phyloP scores from a whole-genome alignment of 257 asterid species.

The Echites panduratus region DNA sequence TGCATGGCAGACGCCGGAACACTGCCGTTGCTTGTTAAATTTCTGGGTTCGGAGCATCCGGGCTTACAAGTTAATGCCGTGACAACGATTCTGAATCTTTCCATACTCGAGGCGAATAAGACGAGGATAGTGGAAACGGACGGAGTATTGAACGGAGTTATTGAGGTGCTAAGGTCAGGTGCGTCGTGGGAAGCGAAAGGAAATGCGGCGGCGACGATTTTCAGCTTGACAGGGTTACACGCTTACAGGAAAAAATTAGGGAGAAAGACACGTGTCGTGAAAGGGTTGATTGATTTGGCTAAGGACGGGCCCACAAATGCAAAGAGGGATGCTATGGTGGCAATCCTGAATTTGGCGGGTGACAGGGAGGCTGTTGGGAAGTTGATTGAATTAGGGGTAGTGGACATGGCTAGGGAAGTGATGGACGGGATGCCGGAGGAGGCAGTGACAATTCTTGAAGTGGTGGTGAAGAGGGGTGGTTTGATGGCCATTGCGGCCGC shows the following conservation, averaged over 20 bases:
- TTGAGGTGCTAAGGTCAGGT: constrained; percentile 72
- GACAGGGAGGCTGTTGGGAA: constrained; percentile 67
- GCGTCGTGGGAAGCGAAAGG: constrained; percentile 93
- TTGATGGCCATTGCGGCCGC: constrained; percentile 52
- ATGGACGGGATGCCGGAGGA: constrained; percentile 60
- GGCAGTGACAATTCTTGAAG: constrained; percentile 67
- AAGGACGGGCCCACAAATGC: constrained; percentile 51
- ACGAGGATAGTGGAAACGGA: constrained; percentile 66
- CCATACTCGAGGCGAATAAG: constrained; percentile 77
- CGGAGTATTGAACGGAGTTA: constrained; percentile 60
- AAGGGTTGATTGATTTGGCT: constrained; percentile 59
- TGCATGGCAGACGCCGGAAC: constrained; percentile 86
- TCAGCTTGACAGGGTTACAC: constrained; percentile 59
- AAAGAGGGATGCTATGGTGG: constrained; percentile 73
- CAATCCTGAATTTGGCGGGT: constrained; percentile 67
- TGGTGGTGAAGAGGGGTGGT: constrained; percentile 79
- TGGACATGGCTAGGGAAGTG: constrained; percentile 51
- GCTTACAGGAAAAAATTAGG: constrained; percentile 56
- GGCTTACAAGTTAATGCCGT: constrained; percentile 74
- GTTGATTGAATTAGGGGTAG: constrained; percentile 67
- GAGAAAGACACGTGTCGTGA: constrained; percentile 50
- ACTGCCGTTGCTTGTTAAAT: constrained; percentile 49
- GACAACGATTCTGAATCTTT: constrained; percentile 72
- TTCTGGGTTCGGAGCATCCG: constrained; percentile 57
- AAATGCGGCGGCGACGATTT: constrained; percentile 83